Conservation (phyloP, 371 early-diverging fungal species). For the Rhizomucor miehei region DNA sequence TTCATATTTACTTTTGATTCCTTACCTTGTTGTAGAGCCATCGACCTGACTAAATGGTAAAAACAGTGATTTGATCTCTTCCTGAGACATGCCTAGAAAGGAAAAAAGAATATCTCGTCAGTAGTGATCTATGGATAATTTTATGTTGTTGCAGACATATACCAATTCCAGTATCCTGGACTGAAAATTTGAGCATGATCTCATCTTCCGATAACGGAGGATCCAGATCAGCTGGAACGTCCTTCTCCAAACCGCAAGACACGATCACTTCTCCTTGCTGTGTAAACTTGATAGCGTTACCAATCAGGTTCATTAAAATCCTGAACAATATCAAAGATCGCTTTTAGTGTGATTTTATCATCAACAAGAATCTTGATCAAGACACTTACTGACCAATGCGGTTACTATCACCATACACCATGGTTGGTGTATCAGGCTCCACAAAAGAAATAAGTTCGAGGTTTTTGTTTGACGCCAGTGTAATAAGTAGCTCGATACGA, state of each 20-base stretch:
- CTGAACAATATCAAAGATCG: constrained; percentile 7
- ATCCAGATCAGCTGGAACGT: constrained; percentile 10
- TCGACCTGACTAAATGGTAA: constrained; percentile 60
- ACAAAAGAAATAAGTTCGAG: constrained; percentile 48
- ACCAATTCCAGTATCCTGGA: constrained; percentile 50
- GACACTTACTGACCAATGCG: constrained; percentile 45
- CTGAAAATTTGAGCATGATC: constrained; percentile 29
- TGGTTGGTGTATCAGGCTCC: constrained; percentile 33
- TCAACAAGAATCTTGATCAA: no score
- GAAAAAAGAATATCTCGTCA: no score
- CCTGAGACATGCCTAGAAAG: constrained; percentile 19
- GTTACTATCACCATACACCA: constrained; percentile 49
- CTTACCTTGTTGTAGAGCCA: constrained; percentile 50
- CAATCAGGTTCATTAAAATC: constrained; percentile 45
- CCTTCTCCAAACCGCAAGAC: constrained; percentile 27
- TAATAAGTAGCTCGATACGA: constrained; percentile 52
- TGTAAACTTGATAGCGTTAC: constrained; percentile 53
- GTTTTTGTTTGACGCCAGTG: constrained; percentile 50
- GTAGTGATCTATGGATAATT: no score
- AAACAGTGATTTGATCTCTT: constrained; percentile 52
- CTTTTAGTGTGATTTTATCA: background rate
- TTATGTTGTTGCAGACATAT: no score
- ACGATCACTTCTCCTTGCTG: constrained; percentile 53
- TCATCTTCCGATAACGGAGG: constrained; percentile 16
- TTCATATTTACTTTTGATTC: background rate